Conservation (phyloP, 2,329 filamentous ascomycete species). For the Trichoderma atroviride region DNA sequence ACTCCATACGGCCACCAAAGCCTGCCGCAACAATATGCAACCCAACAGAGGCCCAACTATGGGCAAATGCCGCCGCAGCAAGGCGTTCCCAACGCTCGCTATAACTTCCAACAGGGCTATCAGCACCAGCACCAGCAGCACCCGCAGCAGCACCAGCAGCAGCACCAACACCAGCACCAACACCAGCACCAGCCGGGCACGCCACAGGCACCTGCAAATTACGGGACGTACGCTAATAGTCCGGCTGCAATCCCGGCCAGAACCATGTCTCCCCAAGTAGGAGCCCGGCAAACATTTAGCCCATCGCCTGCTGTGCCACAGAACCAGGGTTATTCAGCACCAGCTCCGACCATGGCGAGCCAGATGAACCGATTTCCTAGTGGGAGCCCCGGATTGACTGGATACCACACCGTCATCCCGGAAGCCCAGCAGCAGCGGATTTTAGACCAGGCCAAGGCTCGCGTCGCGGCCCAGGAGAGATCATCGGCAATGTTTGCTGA, state of each 20-base stretch:
- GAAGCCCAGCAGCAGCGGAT: constrained; percentile 55
- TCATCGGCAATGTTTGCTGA: constrained; percentile 46
- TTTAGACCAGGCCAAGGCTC: constrained; percentile 54
- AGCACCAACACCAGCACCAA: constrained; percentile 41
- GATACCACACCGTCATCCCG: constrained; percentile 54
- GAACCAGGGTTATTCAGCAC: constrained; percentile 39
- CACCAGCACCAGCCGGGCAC: constrained; percentile 40
- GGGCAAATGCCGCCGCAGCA: constrained; percentile 47
- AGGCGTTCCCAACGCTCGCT: constrained; percentile 49
- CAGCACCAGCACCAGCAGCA: constrained; percentile 44
- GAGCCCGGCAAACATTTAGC: constrained; percentile 43
- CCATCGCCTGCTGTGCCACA: constrained; percentile 45
- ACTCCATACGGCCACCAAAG: constrained; percentile 56
- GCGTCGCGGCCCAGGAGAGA: constrained; percentile 50
- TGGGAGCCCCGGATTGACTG: constrained; percentile 45
- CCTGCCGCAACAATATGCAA: constrained; percentile 52
- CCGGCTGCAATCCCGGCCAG: constrained; percentile 42
- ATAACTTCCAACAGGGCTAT: constrained; percentile 44
- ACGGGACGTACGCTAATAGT: constrained; percentile 49
- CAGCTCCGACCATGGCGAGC: constrained; percentile 36
- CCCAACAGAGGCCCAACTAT: constrained; percentile 51
- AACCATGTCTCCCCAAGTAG: constrained; percentile 50
- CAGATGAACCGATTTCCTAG: constrained; percentile 42
- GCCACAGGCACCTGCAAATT: constrained; percentile 41
- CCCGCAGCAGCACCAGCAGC: constrained; percentile 38